Conservation (phyloP, 805 yeast species). For the Saturnispora dispora region DNA sequence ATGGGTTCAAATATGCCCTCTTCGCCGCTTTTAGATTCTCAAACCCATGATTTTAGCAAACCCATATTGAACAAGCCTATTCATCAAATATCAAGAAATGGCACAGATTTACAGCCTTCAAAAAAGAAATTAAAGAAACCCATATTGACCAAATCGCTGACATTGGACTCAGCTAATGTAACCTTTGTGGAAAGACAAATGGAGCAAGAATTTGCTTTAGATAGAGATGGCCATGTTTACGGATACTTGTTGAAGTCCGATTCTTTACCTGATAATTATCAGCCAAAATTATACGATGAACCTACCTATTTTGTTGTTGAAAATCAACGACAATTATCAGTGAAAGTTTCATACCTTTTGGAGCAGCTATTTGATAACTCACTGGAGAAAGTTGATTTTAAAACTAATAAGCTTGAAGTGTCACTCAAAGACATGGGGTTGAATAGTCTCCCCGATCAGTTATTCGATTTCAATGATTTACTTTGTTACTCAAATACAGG, state of each 20-base stretch:
- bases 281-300: conserved; percentile 26
- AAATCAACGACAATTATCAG: conserved; percentile 16
- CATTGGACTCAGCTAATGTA: conserved; percentile 3
- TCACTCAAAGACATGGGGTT: conserved; percentile 40
- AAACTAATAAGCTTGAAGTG: conserved; percentile 32
- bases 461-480: conserved; percentile 46
- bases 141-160: background rate
- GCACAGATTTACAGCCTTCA: conserved; percentile 16
- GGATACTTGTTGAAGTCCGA: conserved; percentile 25
- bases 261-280: conserved; percentile 23
- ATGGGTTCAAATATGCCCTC: conserved; percentile 17
- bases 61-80: conserved; percentile 10
- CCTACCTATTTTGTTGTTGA: conserved; percentile 26
- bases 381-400: conserved; percentile 12
- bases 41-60: conserved; percentile 2
- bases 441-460: conserved; percentile 45
- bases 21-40: conserved; percentile 18
- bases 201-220: conserved; percentile 40
- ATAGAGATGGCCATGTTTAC: conserved; percentile 33
- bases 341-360: conserved; percentile 34
- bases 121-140: conserved; percentile 18
- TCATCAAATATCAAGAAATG: conserved; percentile 15
- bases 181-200: conserved; percentile 15
- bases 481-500: conserved; percentile 32
- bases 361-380: conserved; percentile 38